A percentile compares a stretch with the other conserved stretches of the same genome.
phyloP scores from a whole-genome alignment of 2,329 filamentous ascomycete genomes.

The Paraconiothyrium brasiliense region DNA sequence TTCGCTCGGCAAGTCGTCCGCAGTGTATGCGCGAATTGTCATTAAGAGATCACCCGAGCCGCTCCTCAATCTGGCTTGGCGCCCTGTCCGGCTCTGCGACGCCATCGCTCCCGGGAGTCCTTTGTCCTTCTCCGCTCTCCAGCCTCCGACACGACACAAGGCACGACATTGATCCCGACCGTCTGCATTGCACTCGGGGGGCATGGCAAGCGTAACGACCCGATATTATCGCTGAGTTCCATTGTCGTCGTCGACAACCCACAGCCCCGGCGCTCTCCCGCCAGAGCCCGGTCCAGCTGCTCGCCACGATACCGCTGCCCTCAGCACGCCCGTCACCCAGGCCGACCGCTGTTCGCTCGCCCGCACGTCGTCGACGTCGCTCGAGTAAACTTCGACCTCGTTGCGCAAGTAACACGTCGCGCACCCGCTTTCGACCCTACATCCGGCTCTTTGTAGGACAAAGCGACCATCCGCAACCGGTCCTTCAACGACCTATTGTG shows the following conservation, averaged over 20 bases:
- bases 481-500: conserved; percentile 15
- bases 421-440: conserved; percentile 9
- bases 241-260: conserved; percentile 26
- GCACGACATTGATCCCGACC: conserved; percentile 18
- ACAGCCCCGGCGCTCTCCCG: conserved; percentile 22
- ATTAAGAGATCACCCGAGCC: conserved; percentile 23
- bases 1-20: conserved; percentile 20
- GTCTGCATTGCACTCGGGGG: conserved; percentile 24
- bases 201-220: conserved; percentile 34
- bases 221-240: conserved; percentile 27
- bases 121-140: conserved; percentile 13
- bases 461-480: conserved; percentile 26
- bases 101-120: conserved; percentile 12
- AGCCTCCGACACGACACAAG: conserved; percentile 10
- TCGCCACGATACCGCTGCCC: conserved; percentile 36
- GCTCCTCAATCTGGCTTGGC: conserved; percentile 16
- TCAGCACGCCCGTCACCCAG: conserved; percentile 28
- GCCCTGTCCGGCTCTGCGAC: conserved; percentile 12
- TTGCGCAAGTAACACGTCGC: conserved; percentile 3
- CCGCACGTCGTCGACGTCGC: conserved; percentile 6
- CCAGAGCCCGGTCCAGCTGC: conserved; percentile 26
- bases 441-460: conserved; percentile 21
- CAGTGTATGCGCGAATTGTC: conserved; percentile 24
- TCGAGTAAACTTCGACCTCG: neutral
- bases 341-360: conserved; percentile 4